A percentile compares a stretch with the other conserved stretches of the same genome.
These are phyloP conservation scores for Lipomyces starkeyi DNA, from an alignment of 805 yeast species.

Conservation along the genomic window DNA sequence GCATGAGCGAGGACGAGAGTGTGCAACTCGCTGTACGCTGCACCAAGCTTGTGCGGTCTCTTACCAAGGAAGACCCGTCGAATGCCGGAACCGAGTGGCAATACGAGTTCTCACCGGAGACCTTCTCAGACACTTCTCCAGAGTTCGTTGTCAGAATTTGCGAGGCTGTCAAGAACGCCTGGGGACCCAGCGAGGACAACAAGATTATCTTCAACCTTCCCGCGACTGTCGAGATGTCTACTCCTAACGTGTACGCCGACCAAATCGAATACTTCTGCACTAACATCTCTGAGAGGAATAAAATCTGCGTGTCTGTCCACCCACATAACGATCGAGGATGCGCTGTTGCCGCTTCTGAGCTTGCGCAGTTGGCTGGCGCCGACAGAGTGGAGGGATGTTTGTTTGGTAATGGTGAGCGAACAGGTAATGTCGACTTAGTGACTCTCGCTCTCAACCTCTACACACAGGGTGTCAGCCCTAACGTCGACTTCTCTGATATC, in stretches of 20 bases:
- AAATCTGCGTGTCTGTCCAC: slow-evolving; percentile 75
- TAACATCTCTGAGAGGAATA: slow-evolving; percentile 67
- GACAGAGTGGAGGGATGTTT: slow-evolving; percentile 86
- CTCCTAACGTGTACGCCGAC: slow-evolving; percentile 84
- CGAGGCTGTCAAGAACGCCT: slow-evolving; percentile 75
- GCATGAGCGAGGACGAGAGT: slow-evolving; percentile 60
- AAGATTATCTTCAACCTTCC: slow-evolving; percentile 84
- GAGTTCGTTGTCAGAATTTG: slow-evolving; percentile 70
- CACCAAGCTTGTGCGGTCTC: slow-evolving; percentile 63
- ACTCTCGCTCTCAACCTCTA: slow-evolving; percentile 77
- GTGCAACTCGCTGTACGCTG: slow-evolving; percentile 66
- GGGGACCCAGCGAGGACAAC: slow-evolving; percentile 68
- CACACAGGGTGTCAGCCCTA: slow-evolving; percentile 77
- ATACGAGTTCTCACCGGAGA: slow-evolving; percentile 81
- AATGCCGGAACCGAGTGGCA: slow-evolving; percentile 66
- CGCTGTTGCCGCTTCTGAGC: slow-evolving; percentile 87
- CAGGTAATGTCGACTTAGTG: slow-evolving; percentile 84
- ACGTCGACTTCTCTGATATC: slow-evolving; percentile 73
- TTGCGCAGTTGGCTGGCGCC: slow-evolving; percentile 84
- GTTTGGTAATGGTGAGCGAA: slow-evolving; percentile 86
- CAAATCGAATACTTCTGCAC: slow-evolving; percentile 77
- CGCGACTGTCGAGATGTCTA: slow-evolving; percentile 81
- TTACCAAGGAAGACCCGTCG: slow-evolving; percentile 72
- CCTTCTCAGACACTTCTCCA: slow-evolving; percentile 71
- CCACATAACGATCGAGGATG: slow-evolving; percentile 88